Evolutionary conservation across 225 moss, liverwort and hornwort species (phyloP).

Genomic region (Physcomitrium patens): DNA sequence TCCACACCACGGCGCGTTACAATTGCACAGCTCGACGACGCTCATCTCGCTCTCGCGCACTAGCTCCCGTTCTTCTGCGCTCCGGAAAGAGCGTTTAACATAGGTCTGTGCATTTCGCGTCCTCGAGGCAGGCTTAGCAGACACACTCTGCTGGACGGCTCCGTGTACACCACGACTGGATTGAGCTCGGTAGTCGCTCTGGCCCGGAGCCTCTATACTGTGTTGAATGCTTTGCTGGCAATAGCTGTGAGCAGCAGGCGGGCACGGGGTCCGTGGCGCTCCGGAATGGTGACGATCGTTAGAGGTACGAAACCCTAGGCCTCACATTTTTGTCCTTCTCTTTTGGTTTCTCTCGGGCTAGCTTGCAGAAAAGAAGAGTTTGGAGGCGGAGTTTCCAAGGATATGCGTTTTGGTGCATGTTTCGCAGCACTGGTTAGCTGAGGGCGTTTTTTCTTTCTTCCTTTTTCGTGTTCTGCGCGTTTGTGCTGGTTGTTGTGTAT

Average conservation of each 20-base stretch:
- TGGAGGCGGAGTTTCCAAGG: neutral
- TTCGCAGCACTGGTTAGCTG: neutral
- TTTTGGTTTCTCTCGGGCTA: neutral
- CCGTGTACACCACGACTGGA: no score
- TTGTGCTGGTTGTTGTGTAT: neutral
- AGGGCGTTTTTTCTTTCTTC: neutral
- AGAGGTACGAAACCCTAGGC: conserved; percentile 17
- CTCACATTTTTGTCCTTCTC: neutral
- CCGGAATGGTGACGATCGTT: neutral
- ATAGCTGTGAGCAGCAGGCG: neutral
- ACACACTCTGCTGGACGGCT: no score
- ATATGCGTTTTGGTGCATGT: neutral
- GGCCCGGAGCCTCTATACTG: neutral
- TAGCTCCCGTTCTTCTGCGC: no score
- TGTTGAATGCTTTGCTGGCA: neutral
- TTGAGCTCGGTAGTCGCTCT: neutral
- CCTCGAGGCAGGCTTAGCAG: no score
- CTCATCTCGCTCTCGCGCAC: no score
- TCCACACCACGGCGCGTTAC: no score
- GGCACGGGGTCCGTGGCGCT: neutral
- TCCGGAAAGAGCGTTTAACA: no score
- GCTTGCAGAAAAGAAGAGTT: neutral
- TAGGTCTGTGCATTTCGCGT: no score
- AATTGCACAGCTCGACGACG: no score
- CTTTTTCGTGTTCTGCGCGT: neutral